Evolutionary conservation across 1,284 basidiomycete species (phyloP), one percentile per base, ranked within the genome.

Genomic region (Porodaedalea pini): DNA sequence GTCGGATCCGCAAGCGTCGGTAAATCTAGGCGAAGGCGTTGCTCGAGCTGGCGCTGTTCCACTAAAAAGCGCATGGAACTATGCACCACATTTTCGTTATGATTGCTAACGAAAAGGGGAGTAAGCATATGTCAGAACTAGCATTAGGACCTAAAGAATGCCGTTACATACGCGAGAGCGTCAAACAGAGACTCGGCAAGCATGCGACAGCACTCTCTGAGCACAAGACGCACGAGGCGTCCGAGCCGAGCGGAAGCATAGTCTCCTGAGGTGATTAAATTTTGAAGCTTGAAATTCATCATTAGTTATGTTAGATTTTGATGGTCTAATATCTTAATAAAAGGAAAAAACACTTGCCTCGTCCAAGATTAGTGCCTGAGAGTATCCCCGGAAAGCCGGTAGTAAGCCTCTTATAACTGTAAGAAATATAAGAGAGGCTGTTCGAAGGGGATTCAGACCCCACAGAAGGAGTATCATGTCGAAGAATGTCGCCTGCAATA

Each of bases 321-420:
- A 48, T 29, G 17, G 39, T 49, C 40, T 37, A 51, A 31, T 40
- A 19, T 10, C 39, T 27, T 50, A 15, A 55, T 29, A 55, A 34
- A 31, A 39, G n/a, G 31, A 21, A n/a, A 58, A 61, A 59, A 45
- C 39, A 51, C 80, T 55, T 57, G 86, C 88, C 80, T 91, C 87
- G 71, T 91, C 85, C 61, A 91, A 82, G 63, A 91, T 87, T 69
- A 88, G 71, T 51, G 88, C 88, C 75, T 91, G 89, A 10, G 89
- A 90, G 74, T 89, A 90, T 58, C 87, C 85, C 71, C 86, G 81
- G 69, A 87, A 86, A 10, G 88, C 88, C 40, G 88, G 88, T 66
- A 90, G 82, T 59, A 86, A 70, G 59, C 87, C 89, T 62, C 87
- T 80, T 60, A 85, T 65, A 52, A 90, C 71, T 68, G 90, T 86